Percentiles rank a stretch among this genome's conserved stretches.
Conservation (phyloP, 805 yeast genomes). For the Cyberlindnera veronae region DNA sequence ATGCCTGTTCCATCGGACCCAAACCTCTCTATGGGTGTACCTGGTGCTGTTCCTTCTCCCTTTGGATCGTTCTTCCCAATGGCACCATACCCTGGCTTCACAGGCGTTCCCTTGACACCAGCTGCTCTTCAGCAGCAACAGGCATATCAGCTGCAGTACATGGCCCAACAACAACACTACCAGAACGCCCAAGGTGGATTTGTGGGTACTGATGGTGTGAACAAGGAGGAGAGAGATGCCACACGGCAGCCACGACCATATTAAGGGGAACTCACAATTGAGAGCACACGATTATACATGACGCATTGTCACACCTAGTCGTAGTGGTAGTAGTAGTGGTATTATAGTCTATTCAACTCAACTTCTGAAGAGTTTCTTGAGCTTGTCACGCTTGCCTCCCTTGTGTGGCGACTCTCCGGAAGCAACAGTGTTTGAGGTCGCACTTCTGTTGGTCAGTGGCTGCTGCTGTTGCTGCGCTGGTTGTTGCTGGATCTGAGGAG, state of each 20-base stretch:
- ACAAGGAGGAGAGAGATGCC: too few relatives aligned
- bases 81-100: neutral
- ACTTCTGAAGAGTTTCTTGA: constrained; percentile 42
- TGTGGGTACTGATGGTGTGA: too few relatives aligned
- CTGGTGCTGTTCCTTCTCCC: too few relatives aligned
- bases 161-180: neutral
- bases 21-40: too few relatives aligned
- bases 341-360: neutral
- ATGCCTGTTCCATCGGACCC: too few relatives aligned
- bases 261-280: too few relatives aligned
- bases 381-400: constrained; percentile 44
- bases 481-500: constrained; percentile 12
- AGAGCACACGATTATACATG: too few relatives aligned
- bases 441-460: neutral
- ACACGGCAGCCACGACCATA: too few relatives aligned
- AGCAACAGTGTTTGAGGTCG: neutral
- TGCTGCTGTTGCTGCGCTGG: constrained; percentile 4
- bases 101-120: neutral
- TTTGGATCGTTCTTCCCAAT: too few relatives aligned
- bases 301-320: too few relatives aligned
- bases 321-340: neutral
- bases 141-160: neutral
- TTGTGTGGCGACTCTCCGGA: constrained; percentile 26
- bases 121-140: neutral
- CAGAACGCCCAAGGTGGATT: too few relatives aligned